phyloP scores from a whole-genome alignment of 441 rosid genomes.

The Capsella rubella region DNA sequence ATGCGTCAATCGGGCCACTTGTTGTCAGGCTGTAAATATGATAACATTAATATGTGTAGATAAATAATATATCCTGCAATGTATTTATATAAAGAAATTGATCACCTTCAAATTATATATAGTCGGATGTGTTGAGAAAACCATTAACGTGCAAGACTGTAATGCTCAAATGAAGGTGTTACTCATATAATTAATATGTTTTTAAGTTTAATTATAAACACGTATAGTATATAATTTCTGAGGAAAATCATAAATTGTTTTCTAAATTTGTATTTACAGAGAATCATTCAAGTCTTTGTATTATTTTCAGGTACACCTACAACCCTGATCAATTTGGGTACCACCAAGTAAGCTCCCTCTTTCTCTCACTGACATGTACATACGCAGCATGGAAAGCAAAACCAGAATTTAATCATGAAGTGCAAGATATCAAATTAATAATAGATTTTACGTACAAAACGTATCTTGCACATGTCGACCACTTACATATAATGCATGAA shows the following conservation, averaged over 20 bases:
- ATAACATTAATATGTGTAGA: conserved; percentile 31
- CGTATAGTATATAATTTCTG: not conserved
- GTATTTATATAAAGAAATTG: not conserved
- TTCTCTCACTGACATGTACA: conserved; percentile 20
- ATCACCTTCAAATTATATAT: conserved; percentile 3
- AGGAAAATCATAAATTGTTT: not conserved
- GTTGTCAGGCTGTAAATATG: conserved; percentile 54
- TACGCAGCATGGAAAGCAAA: conserved; percentile 27
- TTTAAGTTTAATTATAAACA: not conserved
- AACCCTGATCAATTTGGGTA: conserved; percentile 71
- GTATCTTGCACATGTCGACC: conserved; percentile 41
- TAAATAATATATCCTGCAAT: not conserved
- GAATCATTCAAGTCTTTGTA: conserved; percentile 31
- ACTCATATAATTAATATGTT: not conserved
- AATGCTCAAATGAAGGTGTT: not conserved
- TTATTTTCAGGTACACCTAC: conserved; percentile 73
- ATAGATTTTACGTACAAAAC: conserved; percentile 40
- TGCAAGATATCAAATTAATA: conserved; percentile 30
- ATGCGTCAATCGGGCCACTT: conserved; percentile 45
- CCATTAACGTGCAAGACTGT: conserved; percentile 18
- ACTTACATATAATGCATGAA: conserved; percentile 42
- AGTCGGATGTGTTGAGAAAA: conserved; percentile 7
- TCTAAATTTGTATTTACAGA: not conserved
- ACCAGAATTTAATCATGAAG: conserved; percentile 30
- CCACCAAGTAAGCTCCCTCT: conserved; percentile 63